Evolutionary conservation across 225 moss, liverwort and hornwort genomes (phyloP).

Genomic region (Sphagnum tenellum): DNA sequence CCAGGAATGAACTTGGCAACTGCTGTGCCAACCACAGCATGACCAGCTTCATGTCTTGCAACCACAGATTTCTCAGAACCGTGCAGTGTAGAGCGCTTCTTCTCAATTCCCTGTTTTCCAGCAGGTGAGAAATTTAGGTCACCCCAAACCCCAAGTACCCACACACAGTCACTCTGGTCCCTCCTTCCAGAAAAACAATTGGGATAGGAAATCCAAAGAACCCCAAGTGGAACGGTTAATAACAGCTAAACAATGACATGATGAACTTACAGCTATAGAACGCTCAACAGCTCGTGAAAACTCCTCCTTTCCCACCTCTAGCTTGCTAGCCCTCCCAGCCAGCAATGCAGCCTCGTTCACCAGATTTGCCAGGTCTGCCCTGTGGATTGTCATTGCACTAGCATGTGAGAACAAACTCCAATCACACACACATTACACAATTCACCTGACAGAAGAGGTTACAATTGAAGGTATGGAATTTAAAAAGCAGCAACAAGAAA

Average conservation of each 20-base stretch:
- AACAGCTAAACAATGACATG: no score
- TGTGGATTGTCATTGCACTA: slow-evolving; percentile 18
- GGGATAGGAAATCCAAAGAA: background rate
- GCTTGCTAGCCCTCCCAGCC: slow-evolving; percentile 78
- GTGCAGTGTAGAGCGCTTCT: slow-evolving; percentile 89
- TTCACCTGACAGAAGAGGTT: background rate
- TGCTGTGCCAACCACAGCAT: slow-evolving; percentile 93
- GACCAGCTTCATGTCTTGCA: slow-evolving; percentile 94
- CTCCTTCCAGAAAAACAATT: background rate
- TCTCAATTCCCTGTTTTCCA: slow-evolving; percentile 70
- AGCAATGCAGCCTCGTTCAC: slow-evolving; percentile 93
- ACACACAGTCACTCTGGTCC: no score
- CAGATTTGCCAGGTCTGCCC: slow-evolving; percentile 93
- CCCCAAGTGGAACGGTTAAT: background rate
- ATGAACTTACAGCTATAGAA: slow-evolving; percentile 66
- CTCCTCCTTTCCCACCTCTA: slow-evolving; percentile 68
- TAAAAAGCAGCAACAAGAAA: background rate
- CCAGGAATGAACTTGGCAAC: slow-evolving; percentile 88
- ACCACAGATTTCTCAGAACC: slow-evolving; percentile 95
- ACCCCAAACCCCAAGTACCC: no score
- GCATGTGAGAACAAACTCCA: no score
- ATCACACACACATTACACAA: background rate
- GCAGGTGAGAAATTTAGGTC: no score
- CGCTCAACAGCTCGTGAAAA: slow-evolving; percentile 91
- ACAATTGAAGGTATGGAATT: background rate